phyloP scores from a whole-genome alignment of 163 green algal species.

The Smithsoniella earleae region DNA sequence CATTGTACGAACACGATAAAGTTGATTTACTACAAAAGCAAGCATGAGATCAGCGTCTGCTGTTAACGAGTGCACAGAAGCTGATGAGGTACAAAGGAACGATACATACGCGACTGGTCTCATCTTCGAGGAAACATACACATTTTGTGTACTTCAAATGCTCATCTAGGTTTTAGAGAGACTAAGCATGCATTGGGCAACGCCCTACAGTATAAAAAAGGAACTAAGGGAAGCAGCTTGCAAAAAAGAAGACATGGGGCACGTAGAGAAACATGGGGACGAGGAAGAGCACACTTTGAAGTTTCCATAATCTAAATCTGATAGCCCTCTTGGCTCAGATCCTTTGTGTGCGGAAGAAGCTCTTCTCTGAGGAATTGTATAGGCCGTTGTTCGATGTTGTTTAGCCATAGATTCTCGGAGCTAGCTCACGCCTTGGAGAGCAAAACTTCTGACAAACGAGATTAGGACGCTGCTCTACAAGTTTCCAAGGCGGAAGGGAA shows the following conservation, averaged over 20 bases:
- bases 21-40: background rate
- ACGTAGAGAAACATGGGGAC: background rate
- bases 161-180: too few species aligned
- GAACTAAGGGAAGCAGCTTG: background rate
- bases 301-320: slow-evolving; percentile 18
- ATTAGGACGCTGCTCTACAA: background rate
- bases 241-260: too few species aligned
- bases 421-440: background rate
- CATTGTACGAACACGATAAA: background rate
- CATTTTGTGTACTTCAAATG: too few species aligned
- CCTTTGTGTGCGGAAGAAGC: background rate
- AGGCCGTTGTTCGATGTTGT: background rate
- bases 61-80: too few species aligned
- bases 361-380: background rate
- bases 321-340: background rate
- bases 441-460: background rate
- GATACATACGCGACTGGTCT: background rate
- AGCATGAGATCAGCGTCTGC: background rate
- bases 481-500: too few species aligned
- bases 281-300: background rate
- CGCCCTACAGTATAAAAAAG: background rate
- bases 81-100: too few species aligned
- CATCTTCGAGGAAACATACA: background rate
- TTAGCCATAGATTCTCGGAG: background rate
- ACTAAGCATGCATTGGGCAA: background rate